A percentile compares a stretch with the other conserved stretches of the same genome.
Evolutionary conservation across 805 yeast species (phyloP).

Genomic region (Cyberlindnera japonica): DNA sequence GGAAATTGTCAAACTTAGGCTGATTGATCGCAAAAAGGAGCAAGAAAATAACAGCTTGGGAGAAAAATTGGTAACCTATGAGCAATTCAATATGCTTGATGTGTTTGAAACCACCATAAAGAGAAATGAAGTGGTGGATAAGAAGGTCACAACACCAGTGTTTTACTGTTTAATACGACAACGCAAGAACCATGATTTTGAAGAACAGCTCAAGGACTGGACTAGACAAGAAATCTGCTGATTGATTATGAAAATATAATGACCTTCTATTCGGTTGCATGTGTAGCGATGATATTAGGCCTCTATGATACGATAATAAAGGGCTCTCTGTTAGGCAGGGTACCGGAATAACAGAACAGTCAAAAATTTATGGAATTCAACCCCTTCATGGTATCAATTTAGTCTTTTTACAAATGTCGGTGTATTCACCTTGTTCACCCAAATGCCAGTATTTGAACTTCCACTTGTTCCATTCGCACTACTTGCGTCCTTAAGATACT

Average conservation of each 20-base stretch:
- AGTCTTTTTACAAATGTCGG: too few relatives aligned
- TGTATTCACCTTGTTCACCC: too few relatives aligned
- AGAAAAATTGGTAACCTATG: slow-evolving; percentile 3
- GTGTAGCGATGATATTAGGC: too few relatives aligned
- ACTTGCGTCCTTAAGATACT: too few relatives aligned
- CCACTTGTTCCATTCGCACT: too few relatives aligned
- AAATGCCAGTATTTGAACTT: too few relatives aligned
- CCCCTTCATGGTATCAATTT: too few relatives aligned
- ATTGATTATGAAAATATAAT: neutral
- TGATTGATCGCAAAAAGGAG: slow-evolving; percentile 5
- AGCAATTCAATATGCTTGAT: slow-evolving; percentile 26
- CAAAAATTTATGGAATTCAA: too few relatives aligned
- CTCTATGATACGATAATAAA: too few relatives aligned
- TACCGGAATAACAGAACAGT: too few relatives aligned
- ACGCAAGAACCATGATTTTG: neutral
- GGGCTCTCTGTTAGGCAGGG: too few relatives aligned
- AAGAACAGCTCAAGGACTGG: slow-evolving; percentile 18
- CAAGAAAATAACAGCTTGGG: neutral
- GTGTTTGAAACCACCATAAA: slow-evolving; percentile 15
- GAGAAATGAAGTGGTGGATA: slow-evolving; percentile 22
- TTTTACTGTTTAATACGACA: slow-evolving; percentile 19
- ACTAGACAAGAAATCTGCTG: slow-evolving; percentile 14
- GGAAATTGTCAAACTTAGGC: slow-evolving; percentile 22
- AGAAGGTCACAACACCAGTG: slow-evolving; percentile 20
- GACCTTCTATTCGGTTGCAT: too few relatives aligned